phyloP scores from a whole-genome alignment of 2,329 filamentous ascomycete species.

The Tolypocladium ophioglossoides region DNA sequence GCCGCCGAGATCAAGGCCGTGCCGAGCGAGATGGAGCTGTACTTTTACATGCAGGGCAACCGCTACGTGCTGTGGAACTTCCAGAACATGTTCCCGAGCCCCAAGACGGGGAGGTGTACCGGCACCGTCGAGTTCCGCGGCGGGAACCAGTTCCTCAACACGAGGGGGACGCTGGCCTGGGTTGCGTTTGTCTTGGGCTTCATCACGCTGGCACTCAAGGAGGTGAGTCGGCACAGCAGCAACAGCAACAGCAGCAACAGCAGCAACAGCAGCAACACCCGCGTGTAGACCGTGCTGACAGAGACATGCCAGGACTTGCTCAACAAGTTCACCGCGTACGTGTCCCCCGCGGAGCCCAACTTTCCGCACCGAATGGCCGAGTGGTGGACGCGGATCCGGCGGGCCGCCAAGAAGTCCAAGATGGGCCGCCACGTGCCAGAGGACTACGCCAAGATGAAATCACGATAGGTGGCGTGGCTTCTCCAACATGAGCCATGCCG shows the following conservation, averaged over 20 bases:
- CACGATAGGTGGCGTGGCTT: constrained; percentile 2
- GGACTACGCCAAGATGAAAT: constrained; percentile 21
- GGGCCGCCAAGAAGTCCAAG: constrained; percentile 23
- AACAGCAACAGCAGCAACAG: not conserved
- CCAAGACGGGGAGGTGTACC: constrained; percentile 24
- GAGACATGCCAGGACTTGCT: constrained; percentile 18
- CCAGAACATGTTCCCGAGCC: constrained; percentile 25
- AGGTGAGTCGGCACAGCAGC: constrained; percentile 13
- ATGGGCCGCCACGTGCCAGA: constrained; percentile 22
- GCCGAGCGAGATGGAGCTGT: constrained; percentile 19
- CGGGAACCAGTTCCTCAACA: constrained; percentile 27
- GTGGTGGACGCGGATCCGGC: constrained; percentile 24
- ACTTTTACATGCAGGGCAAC: constrained; percentile 26
- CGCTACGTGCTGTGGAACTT: constrained; percentile 31
- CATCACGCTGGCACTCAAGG: constrained; percentile 23
- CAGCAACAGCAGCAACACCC: not conserved
- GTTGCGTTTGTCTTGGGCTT: constrained; percentile 28
- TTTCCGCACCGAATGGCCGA: constrained; percentile 17
- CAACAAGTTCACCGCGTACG: constrained; percentile 15
- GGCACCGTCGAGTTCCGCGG: constrained; percentile 29
- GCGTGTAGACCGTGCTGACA: not conserved
- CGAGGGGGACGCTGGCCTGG: constrained; percentile 25
- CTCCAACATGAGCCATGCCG: not conserved
- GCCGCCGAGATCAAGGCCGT: constrained; percentile 17
- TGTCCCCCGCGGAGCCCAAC: constrained; percentile 15